Conservation (phyloP, 352 stramenopile genomes). For the Phytophthora pisi region DNA sequence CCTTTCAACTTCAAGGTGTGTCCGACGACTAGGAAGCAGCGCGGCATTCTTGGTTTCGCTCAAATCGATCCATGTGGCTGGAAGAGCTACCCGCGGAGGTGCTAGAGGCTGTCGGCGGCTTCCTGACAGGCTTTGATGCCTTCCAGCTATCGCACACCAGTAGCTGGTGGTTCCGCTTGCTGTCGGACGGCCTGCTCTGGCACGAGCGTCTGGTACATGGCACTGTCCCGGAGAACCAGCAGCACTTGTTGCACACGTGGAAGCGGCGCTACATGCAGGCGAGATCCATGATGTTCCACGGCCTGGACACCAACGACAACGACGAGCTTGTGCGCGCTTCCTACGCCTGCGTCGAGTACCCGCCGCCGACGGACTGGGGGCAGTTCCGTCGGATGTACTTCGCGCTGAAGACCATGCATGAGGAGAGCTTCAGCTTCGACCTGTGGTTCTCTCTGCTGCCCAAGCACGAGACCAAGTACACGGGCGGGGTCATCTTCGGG, state of each 20-base stretch:
- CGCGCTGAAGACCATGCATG: constrained; percentile 19
- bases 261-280: constrained; percentile 31
- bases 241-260: constrained; percentile 23
- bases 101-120: constrained; percentile 21
- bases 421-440: constrained; percentile 43
- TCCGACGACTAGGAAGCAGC: no score
- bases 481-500: constrained; percentile 48
- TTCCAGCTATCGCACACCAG: constrained; percentile 36
- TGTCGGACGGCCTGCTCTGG: constrained; percentile 32
- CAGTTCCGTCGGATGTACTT: constrained; percentile 29
- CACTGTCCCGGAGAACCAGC: constrained; percentile 16
- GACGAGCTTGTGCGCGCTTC: constrained; percentile 17
- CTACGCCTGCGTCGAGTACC: constrained; percentile 31
- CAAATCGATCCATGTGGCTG: constrained; percentile 14
- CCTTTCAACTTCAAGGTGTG: no score
- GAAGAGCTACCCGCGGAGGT: constrained; percentile 23
- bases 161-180: constrained; percentile 19
- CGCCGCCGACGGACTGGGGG: constrained; percentile 26
- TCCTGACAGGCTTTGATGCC: constrained; percentile 29
- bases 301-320: constrained; percentile 18
- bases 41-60: not conserved
- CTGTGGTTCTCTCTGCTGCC: constrained; percentile 45
- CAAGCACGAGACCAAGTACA: not conserved
- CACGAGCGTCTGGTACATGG: constrained; percentile 23
- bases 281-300: constrained; percentile 30